phyloP scores from a whole-genome alignment of 495 filamentous ascomycete genomes.

The Hyaloscypha hepaticicola region DNA sequence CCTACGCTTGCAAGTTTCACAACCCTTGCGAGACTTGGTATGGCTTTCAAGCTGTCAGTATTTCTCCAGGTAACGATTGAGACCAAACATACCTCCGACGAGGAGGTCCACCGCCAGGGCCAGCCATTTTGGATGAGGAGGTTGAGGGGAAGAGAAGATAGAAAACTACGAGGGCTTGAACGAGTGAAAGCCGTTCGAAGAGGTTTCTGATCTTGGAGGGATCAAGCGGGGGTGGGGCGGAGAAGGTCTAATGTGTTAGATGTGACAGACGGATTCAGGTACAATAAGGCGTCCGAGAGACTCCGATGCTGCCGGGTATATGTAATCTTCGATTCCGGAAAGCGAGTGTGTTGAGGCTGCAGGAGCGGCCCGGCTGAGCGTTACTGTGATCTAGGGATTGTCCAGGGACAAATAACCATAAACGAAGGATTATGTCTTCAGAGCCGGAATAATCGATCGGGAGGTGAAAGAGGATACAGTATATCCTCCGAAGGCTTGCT shows the following conservation, averaged over 20 bases:
- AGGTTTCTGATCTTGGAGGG: slow-evolving; percentile 22
- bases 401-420: slow-evolving; percentile 22
- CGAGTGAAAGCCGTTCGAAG: slow-evolving; percentile 32
- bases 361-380: slow-evolving; percentile 16
- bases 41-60: slow-evolving; percentile 57
- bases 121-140: slow-evolving; percentile 55
- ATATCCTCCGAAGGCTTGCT: slow-evolving; percentile 27
- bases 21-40: slow-evolving; percentile 97
- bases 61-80: slow-evolving; percentile 21
- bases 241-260: slow-evolving; percentile 9
- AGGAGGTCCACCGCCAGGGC: slow-evolving; percentile 70
- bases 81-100: slow-evolving; percentile 53
- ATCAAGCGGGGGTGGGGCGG: slow-evolving; percentile 2
- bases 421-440: slow-evolving; percentile 6
- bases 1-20: slow-evolving; percentile 93
- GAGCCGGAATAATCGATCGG: slow-evolving; percentile 6
- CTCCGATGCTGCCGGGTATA: slow-evolving; percentile 29
- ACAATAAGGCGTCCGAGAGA: slow-evolving; percentile 16
- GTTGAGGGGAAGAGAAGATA: slow-evolving; percentile 4
- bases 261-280: slow-evolving; percentile 21
- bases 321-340: slow-evolving; percentile 25
- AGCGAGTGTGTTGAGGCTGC: slow-evolving; percentile 33
- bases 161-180: slow-evolving; percentile 31
- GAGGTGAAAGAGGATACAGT: slow-evolving; percentile 11
- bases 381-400: background rate